Base-by-base conservation (phyloP, 2,329 filamentous ascomycete species). In the Colletotrichum viniferum region DNA sequence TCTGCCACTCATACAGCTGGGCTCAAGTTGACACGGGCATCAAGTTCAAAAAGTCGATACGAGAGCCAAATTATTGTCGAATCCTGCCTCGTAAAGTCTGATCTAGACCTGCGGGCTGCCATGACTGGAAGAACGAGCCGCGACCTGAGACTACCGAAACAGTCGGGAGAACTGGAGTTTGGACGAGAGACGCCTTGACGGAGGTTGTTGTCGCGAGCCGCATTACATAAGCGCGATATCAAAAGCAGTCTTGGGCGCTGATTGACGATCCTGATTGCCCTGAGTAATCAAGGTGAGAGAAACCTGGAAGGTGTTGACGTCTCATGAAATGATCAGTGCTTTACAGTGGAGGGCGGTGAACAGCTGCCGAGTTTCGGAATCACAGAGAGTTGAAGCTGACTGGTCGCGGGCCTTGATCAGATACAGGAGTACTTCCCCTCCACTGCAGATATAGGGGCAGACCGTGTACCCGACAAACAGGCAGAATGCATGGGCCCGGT, bases 321-420 rank as follows among this genome's bases (percentile, higher is more conserved):
- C 73, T 75, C 62, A 21, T 26, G 62, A 75, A 67, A 73, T 75
- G 72, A 75, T 24, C 55, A 72, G 56, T 75, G 73, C 69, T 63
- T 55, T 30, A 18, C 63, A 28, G 63, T 69, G 69, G 69, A 76
- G 38, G 43, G 63, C 69, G 58, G 69, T 75, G 69, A 73, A 58
- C 62, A 52, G 62, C 69, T 75, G 73, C 56, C 69, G 69, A 69
- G 73, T 76, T 76, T 76, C 73, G 73, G 73, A 75, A 68, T 72
- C 26, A 26, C 62, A 38, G 68, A 36, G 55, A 71, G 62, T 67
- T 72, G 68, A 63, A 75, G 72, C 55, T 71, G 55, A 72, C 72
- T 74, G 72, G 72, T 56, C 48, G 55, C 28, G 61, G 68, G 26
- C 61, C 55, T 64, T 36, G 12, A 28, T 26, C 61, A 63, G 73